These are phyloP conservation scores for Fragaria iinumae DNA, from an alignment of 306 rosid genomes.

Conservation along the genomic window DNA sequence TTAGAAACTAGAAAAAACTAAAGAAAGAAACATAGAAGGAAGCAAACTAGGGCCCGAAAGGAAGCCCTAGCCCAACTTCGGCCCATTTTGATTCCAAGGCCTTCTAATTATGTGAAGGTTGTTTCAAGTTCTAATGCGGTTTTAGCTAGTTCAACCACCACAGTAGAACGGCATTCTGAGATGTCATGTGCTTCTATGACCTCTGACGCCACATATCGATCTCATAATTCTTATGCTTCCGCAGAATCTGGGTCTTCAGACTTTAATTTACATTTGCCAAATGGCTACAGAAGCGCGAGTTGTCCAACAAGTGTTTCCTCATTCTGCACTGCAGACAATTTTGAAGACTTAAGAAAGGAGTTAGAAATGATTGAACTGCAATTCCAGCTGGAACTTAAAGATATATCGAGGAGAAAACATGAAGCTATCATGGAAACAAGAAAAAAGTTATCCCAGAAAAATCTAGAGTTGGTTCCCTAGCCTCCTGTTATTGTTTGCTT, in stretches of 20 bases:
- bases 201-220: constrained; percentile 22
- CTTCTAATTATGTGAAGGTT: not conserved
- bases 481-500: not conserved
- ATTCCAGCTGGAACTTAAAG: constrained; percentile 39
- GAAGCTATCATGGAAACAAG: constrained; percentile 45
- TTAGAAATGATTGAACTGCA: constrained; percentile 47
- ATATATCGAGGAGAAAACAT: constrained; percentile 31
- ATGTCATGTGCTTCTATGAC: constrained; percentile 31
- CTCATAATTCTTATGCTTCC: constrained; percentile 33
- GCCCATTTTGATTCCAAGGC: not conserved
- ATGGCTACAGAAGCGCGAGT: constrained; percentile 7
- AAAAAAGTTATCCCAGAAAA: constrained; percentile 38
- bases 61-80: too few relatives aligned
- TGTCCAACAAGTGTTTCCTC: constrained; percentile 25
- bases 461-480: constrained; percentile 23
- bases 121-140: constrained; percentile 21
- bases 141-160: constrained; percentile 11
- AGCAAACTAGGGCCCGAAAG: too few relatives aligned
- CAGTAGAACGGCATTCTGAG: constrained; percentile 27
- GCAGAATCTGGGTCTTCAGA: constrained; percentile 28
- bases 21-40: too few relatives aligned
- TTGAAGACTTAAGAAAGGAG: constrained; percentile 38
- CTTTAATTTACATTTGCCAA: not conserved
- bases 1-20: too few relatives aligned
- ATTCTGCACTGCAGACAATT: constrained; percentile 18